Conservation (phyloP, 2,329 filamentous ascomycete genomes). For the Colletotrichum nymphaeae region DNA sequence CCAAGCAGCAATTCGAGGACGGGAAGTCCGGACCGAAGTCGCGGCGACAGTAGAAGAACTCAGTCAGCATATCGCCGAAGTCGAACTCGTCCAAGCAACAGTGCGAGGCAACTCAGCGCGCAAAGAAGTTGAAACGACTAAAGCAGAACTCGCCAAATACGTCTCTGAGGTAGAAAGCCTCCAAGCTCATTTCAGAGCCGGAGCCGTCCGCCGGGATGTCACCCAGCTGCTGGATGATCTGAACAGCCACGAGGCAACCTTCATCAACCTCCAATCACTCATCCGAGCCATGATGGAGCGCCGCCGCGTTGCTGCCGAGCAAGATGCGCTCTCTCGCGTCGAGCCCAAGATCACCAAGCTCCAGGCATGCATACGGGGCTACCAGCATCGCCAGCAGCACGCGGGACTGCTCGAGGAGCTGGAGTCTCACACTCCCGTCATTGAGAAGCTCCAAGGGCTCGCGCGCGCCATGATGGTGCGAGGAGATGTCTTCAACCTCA, state of each 20-base stretch:
- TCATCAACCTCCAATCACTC: constrained; percentile 67
- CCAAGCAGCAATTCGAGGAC: constrained; percentile 64
- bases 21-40: constrained; percentile 57
- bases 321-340: constrained; percentile 68
- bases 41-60: constrained; percentile 60
- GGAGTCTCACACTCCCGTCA: constrained; percentile 72
- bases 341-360: constrained; percentile 68
- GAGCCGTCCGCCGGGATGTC: constrained; percentile 63
- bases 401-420: constrained; percentile 76
- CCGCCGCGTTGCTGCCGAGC: constrained; percentile 58
- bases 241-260: constrained; percentile 54
- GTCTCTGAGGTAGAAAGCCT: constrained; percentile 56
- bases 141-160: constrained; percentile 60
- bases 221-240: constrained; percentile 60
- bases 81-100: constrained; percentile 52
- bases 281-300: constrained; percentile 72
- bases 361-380: constrained; percentile 77
- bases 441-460: constrained; percentile 79
- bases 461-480: constrained; percentile 84
- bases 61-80: constrained; percentile 49
- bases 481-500: constrained; percentile 76
- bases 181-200: constrained; percentile 65
- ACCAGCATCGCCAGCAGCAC: constrained; percentile 70
- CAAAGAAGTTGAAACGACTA: constrained; percentile 53
- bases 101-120: constrained; percentile 62